These are phyloP conservation scores for Ustilago tritici DNA, from an alignment of 1,284 basidiomycete species.

Conservation along the genomic window DNA sequence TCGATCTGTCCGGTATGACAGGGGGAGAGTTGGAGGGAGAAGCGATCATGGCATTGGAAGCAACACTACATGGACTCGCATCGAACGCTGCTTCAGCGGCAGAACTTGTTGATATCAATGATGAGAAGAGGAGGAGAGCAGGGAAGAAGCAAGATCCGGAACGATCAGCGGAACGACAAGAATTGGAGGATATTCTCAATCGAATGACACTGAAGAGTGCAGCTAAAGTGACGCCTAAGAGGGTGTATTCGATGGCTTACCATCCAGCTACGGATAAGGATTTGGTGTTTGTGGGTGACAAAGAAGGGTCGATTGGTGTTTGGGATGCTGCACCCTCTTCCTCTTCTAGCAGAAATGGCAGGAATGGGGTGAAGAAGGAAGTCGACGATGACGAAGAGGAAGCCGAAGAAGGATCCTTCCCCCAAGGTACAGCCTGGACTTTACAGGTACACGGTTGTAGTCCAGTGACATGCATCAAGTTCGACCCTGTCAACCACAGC, in stretches of 20 bases:
- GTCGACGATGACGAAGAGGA: constrained; percentile 33
- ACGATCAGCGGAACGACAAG: constrained; percentile 18
- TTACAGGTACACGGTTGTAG: constrained; percentile 61
- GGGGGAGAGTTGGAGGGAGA: constrained; percentile 43
- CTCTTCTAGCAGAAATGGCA: neutral
- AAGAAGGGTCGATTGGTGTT: constrained; percentile 63
- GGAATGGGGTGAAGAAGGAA: constrained; percentile 28
- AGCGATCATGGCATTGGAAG: constrained; percentile 35
- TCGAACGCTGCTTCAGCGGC: constrained; percentile 23
- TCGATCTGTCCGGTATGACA: constrained; percentile 48
- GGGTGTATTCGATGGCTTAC: constrained; percentile 63
- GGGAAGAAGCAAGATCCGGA: constrained; percentile 10
- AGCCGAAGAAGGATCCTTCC: constrained; percentile 22
- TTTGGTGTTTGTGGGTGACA: constrained; percentile 66
- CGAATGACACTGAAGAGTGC: constrained; percentile 58
- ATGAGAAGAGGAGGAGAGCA: constrained; percentile 28
- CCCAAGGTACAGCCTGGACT: constrained; percentile 51
- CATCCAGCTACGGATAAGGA: constrained; percentile 63
- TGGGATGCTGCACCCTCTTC: constrained; percentile 59
- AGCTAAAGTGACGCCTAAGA: constrained; percentile 56
- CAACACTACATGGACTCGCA: constrained; percentile 30
- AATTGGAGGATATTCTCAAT: constrained; percentile 53
- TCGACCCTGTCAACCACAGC: constrained; percentile 58
- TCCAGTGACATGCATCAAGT: constrained; percentile 64
- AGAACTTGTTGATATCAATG: constrained; percentile 39